A percentile compares a stretch with the other conserved stretches of the same genome.
These are phyloP conservation scores for Comarum palustre DNA, from an alignment of 306 rosid species.

Conservation along the genomic window DNA sequence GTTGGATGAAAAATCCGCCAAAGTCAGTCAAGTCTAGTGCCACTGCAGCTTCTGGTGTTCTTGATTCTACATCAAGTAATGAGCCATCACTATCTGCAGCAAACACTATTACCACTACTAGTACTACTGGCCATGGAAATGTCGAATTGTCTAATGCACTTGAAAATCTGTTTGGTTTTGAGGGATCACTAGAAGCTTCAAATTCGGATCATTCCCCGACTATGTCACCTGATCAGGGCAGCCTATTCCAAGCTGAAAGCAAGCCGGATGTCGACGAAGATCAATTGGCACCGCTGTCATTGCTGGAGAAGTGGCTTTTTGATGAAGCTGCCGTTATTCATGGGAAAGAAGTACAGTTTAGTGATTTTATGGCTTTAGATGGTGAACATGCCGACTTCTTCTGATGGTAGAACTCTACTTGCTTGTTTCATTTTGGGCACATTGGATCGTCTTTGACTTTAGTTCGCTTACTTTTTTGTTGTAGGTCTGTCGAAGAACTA, in stretches of 20 bases:
- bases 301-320: conserved; percentile 84
- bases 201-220: conserved; percentile 59
- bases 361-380: conserved; percentile 29
- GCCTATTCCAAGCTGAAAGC: conserved; percentile 55
- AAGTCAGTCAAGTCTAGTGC: conserved; percentile 26
- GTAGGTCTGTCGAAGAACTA: conserved; percentile 15
- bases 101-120: conserved; percentile 19
- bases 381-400: conserved; percentile 28
- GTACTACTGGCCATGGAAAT: neutral
- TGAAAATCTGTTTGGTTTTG: conserved; percentile 53
- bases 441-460: conserved; percentile 4
- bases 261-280: conserved; percentile 28
- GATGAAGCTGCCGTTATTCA: conserved; percentile 49
- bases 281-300: conserved; percentile 41
- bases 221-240: conserved; percentile 43
- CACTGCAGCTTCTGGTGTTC: conserved; percentile 11
- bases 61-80: conserved; percentile 48
- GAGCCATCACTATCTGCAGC: conserved; percentile 30
- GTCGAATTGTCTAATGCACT: conserved; percentile 37
- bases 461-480: conserved; percentile 16
- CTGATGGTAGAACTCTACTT: conserved; percentile 15
- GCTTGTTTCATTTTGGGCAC: conserved; percentile 12
- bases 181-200: conserved; percentile 51
- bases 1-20: conserved; percentile 46
- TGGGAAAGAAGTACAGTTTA: conserved; percentile 40